phyloP scores from a whole-genome alignment of 805 yeast species.

The Torulaspora franciscae region DNA sequence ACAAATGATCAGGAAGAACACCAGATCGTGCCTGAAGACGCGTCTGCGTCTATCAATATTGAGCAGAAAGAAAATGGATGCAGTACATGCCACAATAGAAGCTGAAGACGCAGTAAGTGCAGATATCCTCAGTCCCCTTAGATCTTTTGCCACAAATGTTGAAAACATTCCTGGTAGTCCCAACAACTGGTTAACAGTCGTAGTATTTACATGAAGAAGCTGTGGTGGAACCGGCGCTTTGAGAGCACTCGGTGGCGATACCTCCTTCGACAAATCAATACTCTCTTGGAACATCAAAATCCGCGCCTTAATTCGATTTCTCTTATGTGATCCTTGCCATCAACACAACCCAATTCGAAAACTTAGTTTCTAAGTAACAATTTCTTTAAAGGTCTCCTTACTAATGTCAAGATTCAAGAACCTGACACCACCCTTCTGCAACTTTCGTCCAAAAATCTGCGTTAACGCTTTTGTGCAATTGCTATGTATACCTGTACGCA shows the following conservation, averaged over 20 bases:
- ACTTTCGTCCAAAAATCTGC: neutral
- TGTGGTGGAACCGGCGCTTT: conserved; percentile 9
- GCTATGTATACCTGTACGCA: too few species aligned
- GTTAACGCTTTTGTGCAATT: too few species aligned
- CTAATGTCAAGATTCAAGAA: neutral
- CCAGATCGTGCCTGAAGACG: conserved; percentile 66
- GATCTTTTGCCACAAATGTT: conserved; percentile 20
- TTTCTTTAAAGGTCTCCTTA: neutral
- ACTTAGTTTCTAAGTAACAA: neutral
- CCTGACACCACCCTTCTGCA: neutral
- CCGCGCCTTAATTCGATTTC: neutral
- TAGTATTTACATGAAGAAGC: conserved; percentile 23
- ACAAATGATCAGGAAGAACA: conserved; percentile 59
- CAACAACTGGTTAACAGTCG: conserved; percentile 30
- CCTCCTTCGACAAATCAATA: neutral
- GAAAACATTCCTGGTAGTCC: conserved; percentile 36
- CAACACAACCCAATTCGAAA: neutral
- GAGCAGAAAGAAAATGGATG: conserved; percentile 54
- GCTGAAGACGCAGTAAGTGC: conserved; percentile 47
- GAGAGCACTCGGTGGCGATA: neutral
- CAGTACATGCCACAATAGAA: conserved; percentile 51
- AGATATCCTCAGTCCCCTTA: conserved; percentile 34
- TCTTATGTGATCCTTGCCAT: neutral
- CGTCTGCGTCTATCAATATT: conserved; percentile 60
- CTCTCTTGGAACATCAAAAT: neutral